A percentile compares a stretch with the other conserved stretches of the same genome.
phyloP scores from a whole-genome alignment of 2,329 filamentous ascomycete genomes.

The Scedosporium dehoogii region DNA sequence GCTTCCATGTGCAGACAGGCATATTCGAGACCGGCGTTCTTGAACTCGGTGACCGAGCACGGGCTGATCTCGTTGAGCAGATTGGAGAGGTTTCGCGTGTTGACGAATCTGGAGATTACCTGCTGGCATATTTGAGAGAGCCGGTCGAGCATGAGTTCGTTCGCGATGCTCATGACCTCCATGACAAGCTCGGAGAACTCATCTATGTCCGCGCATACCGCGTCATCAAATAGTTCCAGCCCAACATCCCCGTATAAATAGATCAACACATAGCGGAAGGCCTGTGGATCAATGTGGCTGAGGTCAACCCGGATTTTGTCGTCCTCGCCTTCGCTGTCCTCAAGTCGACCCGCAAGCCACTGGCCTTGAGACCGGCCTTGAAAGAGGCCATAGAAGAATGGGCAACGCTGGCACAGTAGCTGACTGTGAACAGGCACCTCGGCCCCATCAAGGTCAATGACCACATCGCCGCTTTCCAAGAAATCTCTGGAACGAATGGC shows the following conservation, averaged over 20 bases:
- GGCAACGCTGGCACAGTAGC: slow-evolving; percentile 72
- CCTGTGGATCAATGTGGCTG: slow-evolving; percentile 62
- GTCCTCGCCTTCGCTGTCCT: slow-evolving; percentile 19
- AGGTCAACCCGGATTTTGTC: slow-evolving; percentile 63
- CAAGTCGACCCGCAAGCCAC: slow-evolving; percentile 69
- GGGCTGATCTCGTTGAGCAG: slow-evolving; percentile 80
- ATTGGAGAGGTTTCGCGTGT: slow-evolving; percentile 72
- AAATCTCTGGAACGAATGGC: slow-evolving; percentile 61
- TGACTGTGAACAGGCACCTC: slow-evolving; percentile 66
- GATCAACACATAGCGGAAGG: slow-evolving; percentile 70
- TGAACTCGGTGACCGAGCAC: slow-evolving; percentile 76
- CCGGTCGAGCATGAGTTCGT: slow-evolving; percentile 91
- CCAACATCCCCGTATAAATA: slow-evolving; percentile 80
- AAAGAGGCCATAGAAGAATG: slow-evolving; percentile 87
- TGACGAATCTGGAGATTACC: slow-evolving; percentile 74
- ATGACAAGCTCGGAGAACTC: slow-evolving; percentile 83
- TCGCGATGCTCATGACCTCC: slow-evolving; percentile 80
- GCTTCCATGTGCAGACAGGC: slow-evolving; percentile 84
- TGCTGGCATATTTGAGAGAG: slow-evolving; percentile 84
- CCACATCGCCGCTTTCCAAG: slow-evolving; percentile 69
- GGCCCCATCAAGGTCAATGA: slow-evolving; percentile 69
- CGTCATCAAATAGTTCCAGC: slow-evolving; percentile 68
- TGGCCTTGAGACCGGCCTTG: slow-evolving; percentile 74
- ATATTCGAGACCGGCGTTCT: slow-evolving; percentile 80
- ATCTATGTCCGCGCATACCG: slow-evolving; percentile 62